Base-by-base conservation (phyloP, 345 rosid genomes). In the Acer yangbiense region DNA sequence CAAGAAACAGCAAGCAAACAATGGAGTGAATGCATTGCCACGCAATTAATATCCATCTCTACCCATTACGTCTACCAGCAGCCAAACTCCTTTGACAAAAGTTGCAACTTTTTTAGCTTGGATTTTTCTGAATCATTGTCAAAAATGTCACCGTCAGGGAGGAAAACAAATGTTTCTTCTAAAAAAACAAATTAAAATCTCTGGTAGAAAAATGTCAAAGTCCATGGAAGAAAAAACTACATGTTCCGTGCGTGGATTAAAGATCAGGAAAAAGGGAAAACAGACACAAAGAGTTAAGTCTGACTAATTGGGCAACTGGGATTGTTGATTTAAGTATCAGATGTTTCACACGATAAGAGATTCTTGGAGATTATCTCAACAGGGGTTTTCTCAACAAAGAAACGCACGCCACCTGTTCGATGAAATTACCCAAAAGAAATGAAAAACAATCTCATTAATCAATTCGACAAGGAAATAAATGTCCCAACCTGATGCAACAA, bases 301-400 rank as follows among this genome's bases (percentile, higher is more conserved):
- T 60, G 86, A 77, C 81, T 66, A 16, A 14, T 72, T 65, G 50
- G 39, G 20, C 23, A n/a, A 9, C 20, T 14, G 12, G 58, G 50
- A 20, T 78, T 14, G 76, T 64, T 73, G 44, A 60, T 14, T 14
- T 2, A 66, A 73, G 65, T 13, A 66, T 66, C 65, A 29, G 16
- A 66, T 79, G 76, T 68, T 79, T 71, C 71, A 75, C 84, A 72
- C 84, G 71, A 73, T 79, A 70, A 69, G 66, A 69, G 73, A 82
- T 78, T 80, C 82, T 27, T 76, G 1, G 4, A 3, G 71, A 65
- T 57, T 9, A 77, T 65, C 71, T 65, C 46, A 11, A 65, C 18
- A 55, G 43, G 55, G 74, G 72, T n/a, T n/a, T n/a, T n/a, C n/a
- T n/a, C 0, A 4, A 0, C 82, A 23, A 71, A 12, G 72, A 6